phyloP scores from a whole-genome alignment of 108 stramenopile genomes.

The Aurantiochytrium sp. region DNA sequence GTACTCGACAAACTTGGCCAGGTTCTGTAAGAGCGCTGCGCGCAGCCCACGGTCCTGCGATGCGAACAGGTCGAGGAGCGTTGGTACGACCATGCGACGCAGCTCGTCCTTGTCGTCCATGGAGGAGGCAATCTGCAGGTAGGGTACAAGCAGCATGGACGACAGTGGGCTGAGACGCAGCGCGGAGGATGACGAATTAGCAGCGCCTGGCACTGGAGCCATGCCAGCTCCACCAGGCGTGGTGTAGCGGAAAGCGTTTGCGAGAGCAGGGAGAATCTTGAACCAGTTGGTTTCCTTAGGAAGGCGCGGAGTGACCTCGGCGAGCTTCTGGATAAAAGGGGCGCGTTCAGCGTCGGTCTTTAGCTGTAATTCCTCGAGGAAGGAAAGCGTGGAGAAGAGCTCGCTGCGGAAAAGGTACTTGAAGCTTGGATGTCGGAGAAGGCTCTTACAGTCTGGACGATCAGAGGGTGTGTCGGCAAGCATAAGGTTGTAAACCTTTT shows the following conservation, averaged over 20 bases:
- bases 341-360: background rate
- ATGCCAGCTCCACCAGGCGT: background rate
- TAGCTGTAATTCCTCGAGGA: background rate
- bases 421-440: background rate
- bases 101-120: background rate
- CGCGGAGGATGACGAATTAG: background rate
- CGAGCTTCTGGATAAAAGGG: slow-evolving; percentile 1
- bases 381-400: background rate
- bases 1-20: background rate
- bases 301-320: background rate
- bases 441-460: background rate
- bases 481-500: background rate
- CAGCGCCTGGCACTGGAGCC: no score
- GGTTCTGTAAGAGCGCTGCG: background rate
- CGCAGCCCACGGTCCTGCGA: background rate
- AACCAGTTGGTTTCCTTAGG: background rate
- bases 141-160: background rate
- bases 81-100: background rate
- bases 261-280: background rate
- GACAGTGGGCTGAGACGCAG: background rate
- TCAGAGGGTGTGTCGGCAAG: background rate
- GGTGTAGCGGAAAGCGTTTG: background rate
- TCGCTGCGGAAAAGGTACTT: background rate
- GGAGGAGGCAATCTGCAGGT: background rate
- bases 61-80: background rate